phyloP scores from a whole-genome alignment of 805 yeast species.

The Lipomyces sp. region DNA sequence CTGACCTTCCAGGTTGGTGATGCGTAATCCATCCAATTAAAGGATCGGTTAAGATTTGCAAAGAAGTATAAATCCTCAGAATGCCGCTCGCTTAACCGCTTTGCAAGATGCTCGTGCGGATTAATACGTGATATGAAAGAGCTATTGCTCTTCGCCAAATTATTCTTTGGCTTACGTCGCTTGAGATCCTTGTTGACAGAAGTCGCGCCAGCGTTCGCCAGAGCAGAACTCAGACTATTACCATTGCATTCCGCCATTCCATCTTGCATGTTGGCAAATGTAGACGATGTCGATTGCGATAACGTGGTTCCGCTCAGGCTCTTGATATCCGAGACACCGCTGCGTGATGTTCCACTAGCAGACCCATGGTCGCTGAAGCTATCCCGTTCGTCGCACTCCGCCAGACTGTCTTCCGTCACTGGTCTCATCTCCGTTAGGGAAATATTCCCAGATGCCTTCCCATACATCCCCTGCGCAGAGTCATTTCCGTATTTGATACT shows the following conservation, averaged over 20 bases:
- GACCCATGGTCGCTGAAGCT: constrained; percentile 11
- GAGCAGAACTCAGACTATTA: constrained; percentile 23
- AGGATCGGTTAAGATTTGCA: constrained; percentile 47
- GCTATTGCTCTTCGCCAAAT: constrained; percentile 48
- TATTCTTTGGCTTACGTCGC: constrained; percentile 45
- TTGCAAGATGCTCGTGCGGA: constrained; percentile 45
- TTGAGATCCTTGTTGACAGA: constrained; percentile 28
- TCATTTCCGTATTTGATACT: constrained; percentile 25
- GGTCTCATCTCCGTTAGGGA: constrained; percentile 9
- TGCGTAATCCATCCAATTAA: constrained; percentile 45
- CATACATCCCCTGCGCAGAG: constrained; percentile 21
- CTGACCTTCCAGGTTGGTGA: constrained; percentile 21
- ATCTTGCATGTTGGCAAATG: constrained; percentile 26
- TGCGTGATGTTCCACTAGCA: constrained; percentile 8
- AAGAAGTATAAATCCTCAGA: constrained; percentile 42
- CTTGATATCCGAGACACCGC: constrained; percentile 14
- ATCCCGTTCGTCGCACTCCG: constrained; percentile 8
- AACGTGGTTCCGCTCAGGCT: constrained; percentile 3
- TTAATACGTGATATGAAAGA: constrained; percentile 48
- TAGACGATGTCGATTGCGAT: constrained; percentile 25
- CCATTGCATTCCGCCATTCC: constrained; percentile 5
- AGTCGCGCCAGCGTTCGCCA: constrained; percentile 20
- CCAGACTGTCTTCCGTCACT: constrained; percentile 10
- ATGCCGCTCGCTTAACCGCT: constrained; percentile 44
- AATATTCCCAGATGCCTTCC: constrained; percentile 16